A percentile compares a stretch with the other conserved stretches of the same genome.
Conservation (phyloP, 345 rosid species). For the Corchorus capsularis region DNA sequence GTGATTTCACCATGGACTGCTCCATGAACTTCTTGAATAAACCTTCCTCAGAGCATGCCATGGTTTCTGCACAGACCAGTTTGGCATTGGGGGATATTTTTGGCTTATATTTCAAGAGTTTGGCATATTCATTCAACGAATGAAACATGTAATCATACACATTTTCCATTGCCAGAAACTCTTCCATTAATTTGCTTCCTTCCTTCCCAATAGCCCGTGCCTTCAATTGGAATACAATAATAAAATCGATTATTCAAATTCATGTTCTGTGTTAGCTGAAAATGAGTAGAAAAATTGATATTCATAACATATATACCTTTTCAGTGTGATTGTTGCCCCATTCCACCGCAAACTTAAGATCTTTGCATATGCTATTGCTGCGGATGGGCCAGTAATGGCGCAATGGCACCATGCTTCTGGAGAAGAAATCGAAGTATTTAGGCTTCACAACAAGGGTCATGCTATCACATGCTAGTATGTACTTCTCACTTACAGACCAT, state of each 20-base stretch:
- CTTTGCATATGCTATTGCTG: slow-evolving; percentile 17
- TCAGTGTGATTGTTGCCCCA: slow-evolving; percentile 39
- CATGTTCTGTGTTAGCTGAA: neutral
- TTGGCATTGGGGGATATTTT: slow-evolving; percentile 36
- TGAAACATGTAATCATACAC: slow-evolving; percentile 69
- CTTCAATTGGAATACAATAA: slow-evolving; percentile 23
- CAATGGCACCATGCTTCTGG: slow-evolving; percentile 36
- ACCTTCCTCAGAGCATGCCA: slow-evolving; percentile 46
- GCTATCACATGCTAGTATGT: slow-evolving; percentile 42
- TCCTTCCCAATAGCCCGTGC: slow-evolving; percentile 52
- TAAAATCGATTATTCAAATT: neutral
- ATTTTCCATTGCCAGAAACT: slow-evolving; percentile 45
- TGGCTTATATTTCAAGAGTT: slow-evolving; percentile 53
- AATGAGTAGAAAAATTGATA: neutral
- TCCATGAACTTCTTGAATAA: slow-evolving; percentile 39
- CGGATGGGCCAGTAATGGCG: slow-evolving; percentile 45
- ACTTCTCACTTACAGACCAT: slow-evolving; percentile 48
- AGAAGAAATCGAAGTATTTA: slow-evolving; percentile 34
- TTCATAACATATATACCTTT: slow-evolving; percentile 22
- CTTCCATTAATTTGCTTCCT: slow-evolving; percentile 46
- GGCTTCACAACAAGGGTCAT: slow-evolving; percentile 35
- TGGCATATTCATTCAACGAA: slow-evolving; percentile 44
- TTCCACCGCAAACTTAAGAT: slow-evolving; percentile 38
- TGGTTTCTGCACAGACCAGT: slow-evolving; percentile 43
- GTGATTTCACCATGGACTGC: slow-evolving; percentile 53